Evolutionary conservation across 2,329 filamentous ascomycete species (phyloP).

Genomic region (Periconia macrospinosa): DNA sequence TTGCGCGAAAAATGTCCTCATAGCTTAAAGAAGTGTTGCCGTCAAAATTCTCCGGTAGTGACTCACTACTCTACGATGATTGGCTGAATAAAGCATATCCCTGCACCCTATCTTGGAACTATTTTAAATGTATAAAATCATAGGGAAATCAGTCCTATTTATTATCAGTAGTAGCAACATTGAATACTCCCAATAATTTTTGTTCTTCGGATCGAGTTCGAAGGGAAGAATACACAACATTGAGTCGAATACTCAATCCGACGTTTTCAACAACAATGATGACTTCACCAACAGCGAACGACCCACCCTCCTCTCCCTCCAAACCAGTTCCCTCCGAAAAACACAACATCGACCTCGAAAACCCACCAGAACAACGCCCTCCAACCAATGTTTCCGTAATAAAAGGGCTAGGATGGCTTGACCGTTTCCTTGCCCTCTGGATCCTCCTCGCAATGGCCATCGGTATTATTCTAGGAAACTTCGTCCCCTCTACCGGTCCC

Average conservation of each 20-base stretch:
- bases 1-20: no score
- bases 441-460: slow-evolving; percentile 75
- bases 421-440: slow-evolving; percentile 53
- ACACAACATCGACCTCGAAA: background rate
- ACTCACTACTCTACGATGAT: background rate
- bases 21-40: slow-evolving; percentile 8
- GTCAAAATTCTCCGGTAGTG: background rate
- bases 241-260: no score
- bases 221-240: no score
- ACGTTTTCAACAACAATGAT: no score
- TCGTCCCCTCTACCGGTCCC: slow-evolving; percentile 62
- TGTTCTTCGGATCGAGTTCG: no score
- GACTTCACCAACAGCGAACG: no score
- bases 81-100: background rate
- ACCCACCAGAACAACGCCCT: background rate
- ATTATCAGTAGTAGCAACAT: no score
- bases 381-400: slow-evolving; percentile 9
- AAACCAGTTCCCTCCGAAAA: background rate
- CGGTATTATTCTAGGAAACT: slow-evolving; percentile 74
- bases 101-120: background rate
- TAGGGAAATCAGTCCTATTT: no score
- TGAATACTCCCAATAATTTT: no score
- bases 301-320: background rate
- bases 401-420: slow-evolving; percentile 43
- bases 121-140: no score